These are phyloP conservation scores for Colletotrichum zoysiae DNA, from an alignment of 2,329 filamentous ascomycete species.

Conservation along the genomic window DNA sequence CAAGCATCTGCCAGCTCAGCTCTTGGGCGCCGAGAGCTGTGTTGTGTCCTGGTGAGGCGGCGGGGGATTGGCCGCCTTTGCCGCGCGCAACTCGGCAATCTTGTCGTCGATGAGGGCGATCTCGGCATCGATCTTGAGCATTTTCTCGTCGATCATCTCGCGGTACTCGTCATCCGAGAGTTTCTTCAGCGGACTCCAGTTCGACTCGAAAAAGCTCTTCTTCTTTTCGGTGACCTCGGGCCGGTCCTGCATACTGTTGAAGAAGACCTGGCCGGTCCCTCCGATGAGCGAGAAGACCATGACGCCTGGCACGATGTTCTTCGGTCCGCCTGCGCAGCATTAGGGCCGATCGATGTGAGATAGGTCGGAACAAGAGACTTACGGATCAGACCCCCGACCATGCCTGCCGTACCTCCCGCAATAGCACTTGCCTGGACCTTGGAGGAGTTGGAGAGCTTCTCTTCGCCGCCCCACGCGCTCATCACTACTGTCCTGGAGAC, in stretches of 20 bases:
- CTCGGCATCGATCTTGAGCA: conserved; percentile 79
- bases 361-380: conserved; percentile 47
- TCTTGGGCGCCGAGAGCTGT: background rate
- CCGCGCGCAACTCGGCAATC: conserved; percentile 62
- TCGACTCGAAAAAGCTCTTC: conserved; percentile 67
- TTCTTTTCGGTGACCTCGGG: conserved; percentile 47
- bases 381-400: conserved; percentile 69
- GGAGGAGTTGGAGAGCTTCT: conserved; percentile 68
- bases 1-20: background rate
- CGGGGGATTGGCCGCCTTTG: conserved; percentile 20
- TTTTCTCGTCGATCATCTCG: conserved; percentile 76
- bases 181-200: conserved; percentile 78
- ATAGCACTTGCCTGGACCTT: conserved; percentile 76
- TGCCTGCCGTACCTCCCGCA: conserved; percentile 77
- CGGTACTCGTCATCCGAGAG: conserved; percentile 81
- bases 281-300: conserved; percentile 61
- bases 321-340: conserved; percentile 59
- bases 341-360: conserved; percentile 18
- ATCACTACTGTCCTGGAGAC: conserved; percentile 63
- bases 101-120: conserved; percentile 84
- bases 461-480: conserved; percentile 62
- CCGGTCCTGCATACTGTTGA: conserved; percentile 48
- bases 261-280: conserved; percentile 55
- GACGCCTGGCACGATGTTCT: conserved; percentile 65
- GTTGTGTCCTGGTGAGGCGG: background rate